Evolutionary conservation across 2,329 filamentous ascomycete genomes (phyloP).

Genomic region (Aspergillus ruber): DNA sequence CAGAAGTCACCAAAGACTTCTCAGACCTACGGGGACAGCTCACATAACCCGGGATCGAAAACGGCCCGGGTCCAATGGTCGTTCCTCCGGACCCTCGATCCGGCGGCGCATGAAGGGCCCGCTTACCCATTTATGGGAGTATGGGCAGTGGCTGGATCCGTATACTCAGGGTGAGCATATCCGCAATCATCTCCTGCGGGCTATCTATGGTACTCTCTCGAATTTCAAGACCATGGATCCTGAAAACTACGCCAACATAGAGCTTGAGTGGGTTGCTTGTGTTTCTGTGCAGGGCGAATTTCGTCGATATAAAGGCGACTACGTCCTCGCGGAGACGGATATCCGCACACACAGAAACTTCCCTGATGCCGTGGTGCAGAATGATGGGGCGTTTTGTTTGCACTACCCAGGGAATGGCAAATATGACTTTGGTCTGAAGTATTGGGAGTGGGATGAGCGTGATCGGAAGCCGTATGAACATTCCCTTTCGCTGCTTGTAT

Average conservation of each 20-base stretch:
- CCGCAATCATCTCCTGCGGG: constrained; percentile 10
- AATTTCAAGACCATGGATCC: constrained; percentile 10
- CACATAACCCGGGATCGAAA: too few relatives aligned
- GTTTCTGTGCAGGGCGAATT: constrained; percentile 2
- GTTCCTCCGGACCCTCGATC: too few relatives aligned
- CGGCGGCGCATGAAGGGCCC: too few relatives aligned
- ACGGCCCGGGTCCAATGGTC: too few relatives aligned
- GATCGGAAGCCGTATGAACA: background rate
- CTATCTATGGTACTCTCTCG: constrained; percentile 13
- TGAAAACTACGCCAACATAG: constrained; percentile 10
- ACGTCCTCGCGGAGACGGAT: background rate
- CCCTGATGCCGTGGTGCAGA: background rate
- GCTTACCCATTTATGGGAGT: too few relatives aligned
- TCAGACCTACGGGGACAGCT: too few relatives aligned
- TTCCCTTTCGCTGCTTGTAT: background rate
- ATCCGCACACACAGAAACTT: background rate
- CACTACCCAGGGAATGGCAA: background rate
- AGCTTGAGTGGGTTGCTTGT: constrained; percentile 7
- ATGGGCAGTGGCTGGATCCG: constrained; percentile 8
- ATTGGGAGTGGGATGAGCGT: background rate
- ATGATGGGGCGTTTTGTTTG: background rate
- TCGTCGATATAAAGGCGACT: constrained; percentile 1
- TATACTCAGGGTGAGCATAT: constrained; percentile 10
- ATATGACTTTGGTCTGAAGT: background rate
- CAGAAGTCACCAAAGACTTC: too few relatives aligned